These are phyloP conservation scores for Saururus chinensis DNA, from an alignment of 164 flowering plant species.

Conservation along the genomic window DNA sequence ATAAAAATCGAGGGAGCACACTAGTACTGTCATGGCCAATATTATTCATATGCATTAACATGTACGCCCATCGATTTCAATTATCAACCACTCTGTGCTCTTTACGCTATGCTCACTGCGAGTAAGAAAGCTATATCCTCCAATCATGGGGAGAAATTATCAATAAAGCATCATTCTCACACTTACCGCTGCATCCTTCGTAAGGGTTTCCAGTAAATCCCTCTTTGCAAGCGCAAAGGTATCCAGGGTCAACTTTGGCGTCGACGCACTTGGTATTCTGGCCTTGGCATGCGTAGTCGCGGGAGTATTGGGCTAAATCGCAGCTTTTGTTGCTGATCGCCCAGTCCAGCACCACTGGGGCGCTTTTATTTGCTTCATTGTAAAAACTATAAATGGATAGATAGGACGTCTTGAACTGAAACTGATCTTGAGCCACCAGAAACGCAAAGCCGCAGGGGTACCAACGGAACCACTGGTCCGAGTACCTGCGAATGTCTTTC, in stretches of 20 bases:
- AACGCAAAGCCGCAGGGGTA: constrained; percentile 3
- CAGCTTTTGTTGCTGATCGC: constrained; percentile 12
- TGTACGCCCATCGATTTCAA: too few relatives aligned
- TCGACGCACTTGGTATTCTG: constrained; percentile 14
- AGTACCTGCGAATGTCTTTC: not conserved
- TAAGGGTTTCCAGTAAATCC: constrained; percentile 59
- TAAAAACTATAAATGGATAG: not conserved
- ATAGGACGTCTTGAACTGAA: not conserved
- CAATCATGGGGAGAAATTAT: too few relatives aligned
- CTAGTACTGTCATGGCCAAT: too few relatives aligned
- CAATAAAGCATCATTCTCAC: too few relatives aligned
- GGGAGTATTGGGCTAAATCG: constrained; percentile 12
- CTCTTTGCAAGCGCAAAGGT: constrained; percentile 42
- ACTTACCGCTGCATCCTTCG: too few relatives aligned
- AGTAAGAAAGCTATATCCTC: too few relatives aligned
- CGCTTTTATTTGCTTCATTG: not conserved
- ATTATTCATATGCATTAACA: too few relatives aligned
- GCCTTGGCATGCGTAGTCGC: constrained; percentile 11
- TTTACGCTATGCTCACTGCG: too few relatives aligned
- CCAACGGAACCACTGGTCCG: not conserved
- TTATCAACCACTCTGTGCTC: too few relatives aligned
- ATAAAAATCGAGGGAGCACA: too few relatives aligned
- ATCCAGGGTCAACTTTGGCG: constrained; percentile 26
- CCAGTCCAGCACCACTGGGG: constrained; percentile 36
- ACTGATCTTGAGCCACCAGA: too few relatives aligned